A percentile compares a stretch with the other conserved stretches of the same genome.
Evolutionary conservation across 352 stramenopile species (phyloP).

Genomic region (Thalassiosira allenii): DNA sequence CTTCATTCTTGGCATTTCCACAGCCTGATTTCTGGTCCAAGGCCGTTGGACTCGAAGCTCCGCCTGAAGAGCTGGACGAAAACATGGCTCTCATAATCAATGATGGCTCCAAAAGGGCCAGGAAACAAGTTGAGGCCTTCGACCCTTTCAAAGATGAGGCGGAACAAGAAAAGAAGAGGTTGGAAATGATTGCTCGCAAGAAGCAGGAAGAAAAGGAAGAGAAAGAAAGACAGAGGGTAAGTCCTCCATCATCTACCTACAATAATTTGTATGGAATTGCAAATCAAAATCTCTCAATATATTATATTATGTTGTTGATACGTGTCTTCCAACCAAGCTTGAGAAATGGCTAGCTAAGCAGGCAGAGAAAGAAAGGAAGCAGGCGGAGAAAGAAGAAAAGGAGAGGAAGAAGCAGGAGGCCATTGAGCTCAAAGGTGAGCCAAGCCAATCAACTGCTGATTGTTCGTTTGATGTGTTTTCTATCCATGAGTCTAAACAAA

Average conservation of each 20-base stretch:
- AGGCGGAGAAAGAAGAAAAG: conserved; percentile 28
- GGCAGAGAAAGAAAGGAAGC: conserved; percentile 69
- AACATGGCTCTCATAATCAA: conserved; percentile 78
- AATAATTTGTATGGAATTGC: too few species aligned
- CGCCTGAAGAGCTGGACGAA: conserved; percentile 76
- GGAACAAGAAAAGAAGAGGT: conserved; percentile 72
- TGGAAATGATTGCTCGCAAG: conserved; percentile 72
- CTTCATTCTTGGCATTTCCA: not conserved
- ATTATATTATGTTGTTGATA: too few species aligned
- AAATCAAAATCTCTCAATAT: too few species aligned
- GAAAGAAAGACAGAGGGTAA: conserved; percentile 70
- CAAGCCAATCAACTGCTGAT: too few species aligned
- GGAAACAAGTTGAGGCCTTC: conserved; percentile 86
- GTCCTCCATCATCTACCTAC: too few species aligned
- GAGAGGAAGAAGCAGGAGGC: conserved; percentile 44
- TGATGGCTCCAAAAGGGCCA: conserved; percentile 78
- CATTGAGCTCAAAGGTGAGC: conserved; percentile 47
- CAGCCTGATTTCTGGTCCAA: conserved; percentile 86
- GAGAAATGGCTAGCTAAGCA: conserved; percentile 73
- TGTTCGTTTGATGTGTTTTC: too few species aligned
- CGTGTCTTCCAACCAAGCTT: too few species aligned
- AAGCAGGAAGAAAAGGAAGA: conserved; percentile 78
- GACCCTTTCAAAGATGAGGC: conserved; percentile 73
- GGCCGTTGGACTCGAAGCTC: conserved; percentile 79
- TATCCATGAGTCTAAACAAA: too few species aligned